Evolutionary conservation across 495 filamentous ascomycete genomes (phyloP).

Genomic region (Podospora comata): DNA sequence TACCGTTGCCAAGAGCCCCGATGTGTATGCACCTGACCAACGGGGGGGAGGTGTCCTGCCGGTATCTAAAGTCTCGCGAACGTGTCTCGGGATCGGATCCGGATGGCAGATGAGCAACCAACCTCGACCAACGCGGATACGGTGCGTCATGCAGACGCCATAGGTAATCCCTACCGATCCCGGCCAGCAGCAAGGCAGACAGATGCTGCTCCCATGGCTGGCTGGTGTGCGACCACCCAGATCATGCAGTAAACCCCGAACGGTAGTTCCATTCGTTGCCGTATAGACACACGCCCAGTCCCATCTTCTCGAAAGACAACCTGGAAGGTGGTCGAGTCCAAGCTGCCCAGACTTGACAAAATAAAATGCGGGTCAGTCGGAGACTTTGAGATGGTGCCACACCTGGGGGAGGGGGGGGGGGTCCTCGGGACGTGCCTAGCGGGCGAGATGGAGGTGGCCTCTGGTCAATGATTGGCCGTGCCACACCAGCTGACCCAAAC

Average conservation of each 20-base stretch:
- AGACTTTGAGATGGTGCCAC: constrained; percentile 28
- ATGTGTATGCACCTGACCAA: too few species aligned
- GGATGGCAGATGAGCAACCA: not conserved
- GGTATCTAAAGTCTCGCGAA: not conserved
- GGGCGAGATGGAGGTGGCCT: constrained; percentile 23
- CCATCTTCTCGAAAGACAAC: not conserved
- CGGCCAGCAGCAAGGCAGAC: not conserved
- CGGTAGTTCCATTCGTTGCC: not conserved
- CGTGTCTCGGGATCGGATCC: not conserved
- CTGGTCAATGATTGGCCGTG: constrained; percentile 29
- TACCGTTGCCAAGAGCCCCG: too few species aligned
- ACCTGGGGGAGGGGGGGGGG: constrained; percentile 2
- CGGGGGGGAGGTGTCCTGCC: too few species aligned
- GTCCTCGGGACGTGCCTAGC: constrained; percentile 33
- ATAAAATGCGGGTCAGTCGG: constrained; percentile 26
- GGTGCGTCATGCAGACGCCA: not conserved
- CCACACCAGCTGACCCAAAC: constrained; percentile 29
- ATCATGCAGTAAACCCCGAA: not conserved
- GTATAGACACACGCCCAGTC: not conserved
- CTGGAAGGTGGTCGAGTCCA: not conserved
- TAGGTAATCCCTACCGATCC: not conserved
- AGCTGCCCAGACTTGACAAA: constrained; percentile 3
- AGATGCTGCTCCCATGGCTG: not conserved
- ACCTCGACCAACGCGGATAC: not conserved
- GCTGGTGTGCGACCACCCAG: not conserved